These are phyloP conservation scores for Fonsecaea nubica DNA, from an alignment of 2,329 filamentous ascomycete species.

Conservation along the genomic window DNA sequence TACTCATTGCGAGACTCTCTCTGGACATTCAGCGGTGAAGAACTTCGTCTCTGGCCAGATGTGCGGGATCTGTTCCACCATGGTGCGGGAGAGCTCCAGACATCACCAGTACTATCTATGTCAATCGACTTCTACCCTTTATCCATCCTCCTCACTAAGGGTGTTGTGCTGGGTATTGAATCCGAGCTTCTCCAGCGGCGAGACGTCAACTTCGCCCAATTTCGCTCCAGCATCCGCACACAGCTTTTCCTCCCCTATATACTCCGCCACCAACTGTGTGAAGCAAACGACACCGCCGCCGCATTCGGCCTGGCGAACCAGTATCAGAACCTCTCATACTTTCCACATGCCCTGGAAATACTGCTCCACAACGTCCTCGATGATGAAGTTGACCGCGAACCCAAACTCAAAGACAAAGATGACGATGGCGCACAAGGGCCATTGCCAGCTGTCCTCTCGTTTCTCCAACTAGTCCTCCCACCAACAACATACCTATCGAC, in stretches of 20 bases:
- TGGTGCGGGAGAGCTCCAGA: slow-evolving; percentile 54
- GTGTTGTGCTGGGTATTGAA: slow-evolving; percentile 87
- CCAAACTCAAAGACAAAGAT: slow-evolving; percentile 42
- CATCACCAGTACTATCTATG: slow-evolving; percentile 68
- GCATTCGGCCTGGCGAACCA: slow-evolving; percentile 82
- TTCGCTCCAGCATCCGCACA: slow-evolving; percentile 86
- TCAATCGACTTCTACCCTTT: slow-evolving; percentile 95
- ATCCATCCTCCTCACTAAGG: slow-evolving; percentile 85
- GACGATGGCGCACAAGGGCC: slow-evolving; percentile 42
- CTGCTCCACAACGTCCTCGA: slow-evolving; percentile 92
- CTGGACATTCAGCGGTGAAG: slow-evolving; percentile 90
- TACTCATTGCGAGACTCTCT: slow-evolving; percentile 80
- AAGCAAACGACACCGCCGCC: slow-evolving; percentile 73
- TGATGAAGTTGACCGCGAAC: slow-evolving; percentile 77
- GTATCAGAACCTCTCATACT: slow-evolving; percentile 87
- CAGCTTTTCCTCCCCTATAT: slow-evolving; percentile 92
- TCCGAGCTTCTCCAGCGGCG: slow-evolving; percentile 91
- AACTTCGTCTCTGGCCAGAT: slow-evolving; percentile 87
- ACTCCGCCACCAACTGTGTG: slow-evolving; percentile 76
- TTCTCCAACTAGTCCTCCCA: slow-evolving; percentile 73
- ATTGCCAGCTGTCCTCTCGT: slow-evolving; percentile 64
- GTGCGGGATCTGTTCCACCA: slow-evolving; percentile 81
- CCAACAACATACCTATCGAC: slow-evolving; percentile 82
- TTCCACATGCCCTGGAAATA: slow-evolving; percentile 89
- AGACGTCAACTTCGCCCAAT: slow-evolving; percentile 88